These are phyloP conservation scores for Paramecium primaurelia DNA, from an alignment of 73 alveolate species.

Conservation along the genomic window DNA sequence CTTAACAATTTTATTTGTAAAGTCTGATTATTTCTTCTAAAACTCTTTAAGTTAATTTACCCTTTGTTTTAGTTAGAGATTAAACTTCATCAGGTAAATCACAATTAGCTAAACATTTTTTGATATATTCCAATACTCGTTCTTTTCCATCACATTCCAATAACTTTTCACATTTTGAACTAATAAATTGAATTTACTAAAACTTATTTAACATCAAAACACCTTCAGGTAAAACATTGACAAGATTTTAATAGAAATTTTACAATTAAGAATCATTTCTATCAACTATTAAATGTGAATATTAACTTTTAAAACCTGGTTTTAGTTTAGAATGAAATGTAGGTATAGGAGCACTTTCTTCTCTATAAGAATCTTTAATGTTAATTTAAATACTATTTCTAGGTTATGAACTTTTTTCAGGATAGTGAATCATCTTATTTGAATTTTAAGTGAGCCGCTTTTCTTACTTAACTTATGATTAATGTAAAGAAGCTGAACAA, in stretches of 20 bases:
- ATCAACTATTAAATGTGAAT: background rate
- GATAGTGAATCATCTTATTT: background rate
- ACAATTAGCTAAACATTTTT: background rate
- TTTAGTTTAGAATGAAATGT: background rate
- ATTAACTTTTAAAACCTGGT: background rate
- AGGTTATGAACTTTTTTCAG: background rate
- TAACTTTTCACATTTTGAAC: background rate
- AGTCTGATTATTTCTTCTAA: background rate
- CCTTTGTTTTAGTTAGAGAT: background rate
- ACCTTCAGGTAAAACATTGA: background rate
- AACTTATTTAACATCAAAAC: background rate
- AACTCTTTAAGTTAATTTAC: background rate
- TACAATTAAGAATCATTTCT: background rate
- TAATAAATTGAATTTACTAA: background rate
- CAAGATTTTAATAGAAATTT: background rate
- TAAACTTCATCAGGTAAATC: background rate
- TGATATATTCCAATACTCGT: background rate
- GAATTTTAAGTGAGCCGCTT: background rate
- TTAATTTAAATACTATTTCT: background rate
- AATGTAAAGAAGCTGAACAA: background rate
- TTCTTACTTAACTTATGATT: background rate
- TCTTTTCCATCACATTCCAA: background rate
- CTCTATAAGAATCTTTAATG: background rate
- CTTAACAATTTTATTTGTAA: background rate
- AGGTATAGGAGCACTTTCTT: background rate